These are phyloP conservation scores for Cyclotella sp. DNA, from an alignment of 108 stramenopile species.

Conservation along the genomic window DNA sequence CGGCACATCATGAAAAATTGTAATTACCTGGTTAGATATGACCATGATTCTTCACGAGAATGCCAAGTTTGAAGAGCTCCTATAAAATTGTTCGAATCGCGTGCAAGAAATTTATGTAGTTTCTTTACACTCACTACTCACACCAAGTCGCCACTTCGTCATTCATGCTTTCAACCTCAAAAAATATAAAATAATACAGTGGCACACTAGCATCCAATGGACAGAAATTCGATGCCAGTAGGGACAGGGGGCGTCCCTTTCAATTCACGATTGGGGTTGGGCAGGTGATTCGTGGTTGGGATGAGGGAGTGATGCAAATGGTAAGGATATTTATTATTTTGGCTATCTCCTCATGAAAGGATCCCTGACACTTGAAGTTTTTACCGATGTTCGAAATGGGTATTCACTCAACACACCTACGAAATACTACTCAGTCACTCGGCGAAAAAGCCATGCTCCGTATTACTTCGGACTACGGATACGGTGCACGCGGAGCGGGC, in stretches of 20 bases:
- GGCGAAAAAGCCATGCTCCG: conserved; percentile 82
- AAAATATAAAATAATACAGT: conserved; percentile 8
- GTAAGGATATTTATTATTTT: not conserved
- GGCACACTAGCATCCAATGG: conserved; percentile 77
- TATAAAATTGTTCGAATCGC: too few species aligned
- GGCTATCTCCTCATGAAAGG: not conserved
- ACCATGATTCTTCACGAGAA: too few species aligned
- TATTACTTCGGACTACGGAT: conserved; percentile 86
- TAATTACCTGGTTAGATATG: too few species aligned
- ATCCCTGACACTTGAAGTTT: too few species aligned
- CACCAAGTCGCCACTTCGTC: not conserved
- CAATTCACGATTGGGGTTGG: conserved; percentile 76
- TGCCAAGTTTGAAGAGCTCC: too few species aligned
- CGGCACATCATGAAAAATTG: not conserved
- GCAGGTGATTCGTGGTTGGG: conserved; percentile 78
- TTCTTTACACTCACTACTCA: not conserved
- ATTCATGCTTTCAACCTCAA: not conserved
- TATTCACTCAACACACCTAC: not conserved
- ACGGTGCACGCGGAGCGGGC: conserved; percentile 83
- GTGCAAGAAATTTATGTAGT: not conserved
- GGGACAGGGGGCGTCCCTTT: conserved; percentile 78
- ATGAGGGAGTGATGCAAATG: conserved; percentile 56
- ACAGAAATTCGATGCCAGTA: conserved; percentile 77
- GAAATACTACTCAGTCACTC: conserved; percentile 27
- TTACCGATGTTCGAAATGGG: not conserved